These are phyloP conservation scores for Apophysomyces ossiformis DNA, from an alignment of 371 early-diverging fungal species.

Conservation along the genomic window DNA sequence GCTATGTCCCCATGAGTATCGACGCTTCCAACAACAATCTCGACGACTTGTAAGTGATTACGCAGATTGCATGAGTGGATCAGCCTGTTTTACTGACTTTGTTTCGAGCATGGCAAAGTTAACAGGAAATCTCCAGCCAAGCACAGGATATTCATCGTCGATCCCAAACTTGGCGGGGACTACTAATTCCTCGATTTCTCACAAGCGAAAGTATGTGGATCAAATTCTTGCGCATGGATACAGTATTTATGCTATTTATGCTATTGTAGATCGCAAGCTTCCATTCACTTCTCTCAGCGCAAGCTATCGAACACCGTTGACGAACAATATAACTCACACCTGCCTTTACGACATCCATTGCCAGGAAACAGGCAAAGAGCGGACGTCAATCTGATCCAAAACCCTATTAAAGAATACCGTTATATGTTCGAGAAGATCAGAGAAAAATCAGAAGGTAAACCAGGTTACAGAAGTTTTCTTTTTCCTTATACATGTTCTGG, in stretches of 20 bases:
- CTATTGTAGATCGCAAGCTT: constrained; percentile 16
- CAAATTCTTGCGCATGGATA: not conserved
- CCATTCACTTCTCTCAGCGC: constrained; percentile 29
- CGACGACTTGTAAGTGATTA: constrained; percentile 20
- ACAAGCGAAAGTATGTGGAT: constrained; percentile 27
- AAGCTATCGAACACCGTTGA: constrained; percentile 32
- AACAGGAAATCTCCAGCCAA: not conserved
- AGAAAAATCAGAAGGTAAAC: constrained; percentile 68
- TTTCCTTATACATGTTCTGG: not conserved
- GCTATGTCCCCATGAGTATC: not conserved
- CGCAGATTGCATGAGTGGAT: not conserved
- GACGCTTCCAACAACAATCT: constrained; percentile 8
- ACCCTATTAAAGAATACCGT: constrained; percentile 68
- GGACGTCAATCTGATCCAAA: constrained; percentile 44
- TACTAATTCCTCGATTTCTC: constrained; percentile 3
- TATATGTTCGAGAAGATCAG: constrained; percentile 90
- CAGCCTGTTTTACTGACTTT: not conserved
- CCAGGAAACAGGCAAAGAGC: constrained; percentile 12
- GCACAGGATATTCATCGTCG: not conserved
- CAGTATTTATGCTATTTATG: not conserved
- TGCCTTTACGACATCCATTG: constrained; percentile 16
- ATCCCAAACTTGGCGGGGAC: not conserved
- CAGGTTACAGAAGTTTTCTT: not conserved
- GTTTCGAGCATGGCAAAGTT: constrained; percentile 17
- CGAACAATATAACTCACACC: constrained; percentile 35